Base-by-base conservation (phyloP, 306 rosid genomes). In the Begonia fuchsioides region DNA sequence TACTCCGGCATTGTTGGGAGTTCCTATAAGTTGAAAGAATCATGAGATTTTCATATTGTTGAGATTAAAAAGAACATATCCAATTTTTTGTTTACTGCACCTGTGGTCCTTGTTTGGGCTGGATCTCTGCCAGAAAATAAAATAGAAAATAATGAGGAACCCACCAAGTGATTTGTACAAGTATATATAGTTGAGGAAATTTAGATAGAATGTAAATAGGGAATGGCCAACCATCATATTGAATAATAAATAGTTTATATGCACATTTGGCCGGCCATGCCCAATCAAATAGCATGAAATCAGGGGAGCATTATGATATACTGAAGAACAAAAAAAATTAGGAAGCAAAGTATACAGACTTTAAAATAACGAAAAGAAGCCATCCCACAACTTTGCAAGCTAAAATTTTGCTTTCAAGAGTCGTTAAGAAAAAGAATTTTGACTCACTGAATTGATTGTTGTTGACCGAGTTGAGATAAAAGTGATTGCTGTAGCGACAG, bases 391-490 rank as follows among this genome's bases (percentile, higher is more conserved):
- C 6, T 7, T 26, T 7, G 32, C 32, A 26, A 26, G 32, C 6
- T 26, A 26, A 26, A 26, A 26, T 7, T 7, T 26, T 3, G 13
- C 12, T 47, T 16, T 11, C 45, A 54, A 17, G 14, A 17, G 14
- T 16, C 15, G 17, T 45, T 13, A n/a, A 8, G 47, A 47, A 39
- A 32, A 40, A 17, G 26, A 56, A 43, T 44, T 32, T 6, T 7
- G 41, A 65, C 83, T 72, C 57, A 76, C 83, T 59, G 78, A 50
- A 58, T 62, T 39, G 82, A 55, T 26, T 54, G 83, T 44, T 56
- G 83, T 16, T 64, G 76, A 65, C 68, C 72, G 58, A 67, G 65
- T 64, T 66, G 67, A 47, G 82, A 55, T 19, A 59, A 41, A 50
- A 76, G 71, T 6, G 76, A 62, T 45, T 68, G 83, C 68, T 76